Evolutionary conservation across 805 yeast species (phyloP).

Genomic region (Starmerella vitae): DNA sequence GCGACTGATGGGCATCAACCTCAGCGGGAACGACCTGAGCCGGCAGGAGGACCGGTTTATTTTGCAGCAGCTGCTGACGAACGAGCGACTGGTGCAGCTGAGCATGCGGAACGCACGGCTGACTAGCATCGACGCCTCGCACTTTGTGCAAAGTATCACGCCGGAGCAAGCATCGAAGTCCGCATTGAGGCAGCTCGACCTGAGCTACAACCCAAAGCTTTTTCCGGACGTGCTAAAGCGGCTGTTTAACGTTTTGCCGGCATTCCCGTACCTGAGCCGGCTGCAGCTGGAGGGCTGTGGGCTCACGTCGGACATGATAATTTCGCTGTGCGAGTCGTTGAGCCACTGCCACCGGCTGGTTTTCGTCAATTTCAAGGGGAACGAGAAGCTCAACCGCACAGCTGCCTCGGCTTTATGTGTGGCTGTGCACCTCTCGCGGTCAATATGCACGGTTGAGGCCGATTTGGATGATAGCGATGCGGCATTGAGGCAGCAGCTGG

Average conservation of each 20-base stretch:
- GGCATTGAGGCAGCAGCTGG: constrained; percentile 54
- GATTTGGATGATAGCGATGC: constrained; percentile 51
- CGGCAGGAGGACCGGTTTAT: constrained; percentile 20
- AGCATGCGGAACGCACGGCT: constrained; percentile 29
- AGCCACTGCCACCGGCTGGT: constrained; percentile 54
- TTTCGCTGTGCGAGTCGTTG: constrained; percentile 50
- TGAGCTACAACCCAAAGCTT: constrained; percentile 53
- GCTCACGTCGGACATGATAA: constrained; percentile 41
- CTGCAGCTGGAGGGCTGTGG: constrained; percentile 61
- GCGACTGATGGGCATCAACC: constrained; percentile 55
- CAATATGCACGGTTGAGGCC: constrained; percentile 55
- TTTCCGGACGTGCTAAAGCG: constrained; percentile 50
- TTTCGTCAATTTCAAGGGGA: constrained; percentile 58
- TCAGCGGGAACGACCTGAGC: constrained; percentile 62
- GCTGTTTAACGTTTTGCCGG: constrained; percentile 52
- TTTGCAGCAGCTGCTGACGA: constrained; percentile 22
- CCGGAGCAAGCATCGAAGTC: constrained; percentile 40
- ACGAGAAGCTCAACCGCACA: constrained; percentile 41
- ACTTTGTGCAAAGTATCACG: constrained; percentile 25
- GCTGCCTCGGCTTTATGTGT: constrained; percentile 54
- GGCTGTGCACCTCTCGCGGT: constrained; percentile 50
- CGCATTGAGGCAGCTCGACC: constrained; percentile 54
- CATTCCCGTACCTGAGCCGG: constrained; percentile 48
- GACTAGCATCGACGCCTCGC: constrained; percentile 9
- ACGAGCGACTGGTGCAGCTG: constrained; percentile 44